These are phyloP conservation scores for Austroboletus rostrupii DNA, from an alignment of 1,284 basidiomycete genomes.

Conservation along the genomic window DNA sequence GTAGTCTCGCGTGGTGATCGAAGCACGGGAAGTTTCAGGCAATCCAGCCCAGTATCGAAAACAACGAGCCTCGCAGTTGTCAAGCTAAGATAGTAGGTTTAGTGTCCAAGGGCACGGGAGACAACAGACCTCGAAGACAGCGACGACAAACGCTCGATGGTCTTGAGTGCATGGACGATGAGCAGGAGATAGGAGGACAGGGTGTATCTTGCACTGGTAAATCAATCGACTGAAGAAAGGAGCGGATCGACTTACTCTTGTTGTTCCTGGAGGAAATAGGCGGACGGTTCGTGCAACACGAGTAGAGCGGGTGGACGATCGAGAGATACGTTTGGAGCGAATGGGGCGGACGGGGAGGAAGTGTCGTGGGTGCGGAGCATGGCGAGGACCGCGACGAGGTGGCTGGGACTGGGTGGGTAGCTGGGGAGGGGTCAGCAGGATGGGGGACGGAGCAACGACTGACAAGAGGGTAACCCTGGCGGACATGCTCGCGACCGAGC, in stretches of 20 bases:
- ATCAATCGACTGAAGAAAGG: neutral
- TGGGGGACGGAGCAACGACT: conserved; percentile 26
- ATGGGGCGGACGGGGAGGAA: conserved; percentile 19
- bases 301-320: conserved; percentile 48
- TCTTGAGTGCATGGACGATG: conserved; percentile 30
- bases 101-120: neutral
- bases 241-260: conserved; percentile 23
- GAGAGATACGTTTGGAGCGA: conserved; percentile 38
- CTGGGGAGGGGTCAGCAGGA: conserved; percentile 34
- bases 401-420: conserved; percentile 60
- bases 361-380: conserved; percentile 40
- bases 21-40: conserved; percentile 53
- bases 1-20: conserved; percentile 23
- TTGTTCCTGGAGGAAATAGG: conserved; percentile 45
- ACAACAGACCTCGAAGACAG: conserved; percentile 16
- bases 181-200: conserved; percentile 33
- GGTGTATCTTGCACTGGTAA: conserved; percentile 22
- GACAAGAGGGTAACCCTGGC: conserved; percentile 54
- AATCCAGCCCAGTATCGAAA: conserved; percentile 60
- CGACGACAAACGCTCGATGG: conserved; percentile 24
- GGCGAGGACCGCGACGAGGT: conserved; percentile 54
- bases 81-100: conserved; percentile 17
- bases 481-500: conserved; percentile 38
- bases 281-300: conserved; percentile 61
- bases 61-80: conserved; percentile 38